These are phyloP conservation scores for Pythium brachiatum DNA, from an alignment of 352 stramenopile genomes.

Conservation along the genomic window DNA sequence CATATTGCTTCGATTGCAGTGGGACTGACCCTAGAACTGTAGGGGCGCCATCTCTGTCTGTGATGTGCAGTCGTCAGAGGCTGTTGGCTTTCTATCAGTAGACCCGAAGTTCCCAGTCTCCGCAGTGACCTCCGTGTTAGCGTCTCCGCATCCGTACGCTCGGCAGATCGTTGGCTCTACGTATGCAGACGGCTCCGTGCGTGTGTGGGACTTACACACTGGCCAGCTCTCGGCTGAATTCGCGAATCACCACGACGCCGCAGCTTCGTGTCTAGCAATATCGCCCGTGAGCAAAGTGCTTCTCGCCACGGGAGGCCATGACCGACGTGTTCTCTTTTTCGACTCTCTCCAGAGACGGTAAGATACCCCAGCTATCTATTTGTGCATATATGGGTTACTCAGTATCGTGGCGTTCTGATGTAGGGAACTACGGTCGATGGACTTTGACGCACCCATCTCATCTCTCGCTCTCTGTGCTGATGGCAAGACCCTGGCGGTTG, in stretches of 20 bases:
- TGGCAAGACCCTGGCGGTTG: conserved; percentile 61
- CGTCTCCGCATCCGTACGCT: conserved; percentile 61
- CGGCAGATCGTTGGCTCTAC: conserved; percentile 51
- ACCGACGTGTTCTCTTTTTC: conserved; percentile 73
- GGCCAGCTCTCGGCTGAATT: conserved; percentile 59
- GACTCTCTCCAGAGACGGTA: conserved; percentile 65
- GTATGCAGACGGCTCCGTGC: conserved; percentile 61
- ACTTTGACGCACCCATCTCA: conserved; percentile 57
- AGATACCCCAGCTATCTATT: too few species aligned
- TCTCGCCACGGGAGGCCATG: conserved; percentile 50
- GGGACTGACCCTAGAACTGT: neutral
- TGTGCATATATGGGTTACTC: too few species aligned
- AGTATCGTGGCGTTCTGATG: neutral
- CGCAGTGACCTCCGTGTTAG: conserved; percentile 49
- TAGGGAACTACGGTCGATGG: conserved; percentile 54
- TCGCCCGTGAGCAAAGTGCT: conserved; percentile 75
- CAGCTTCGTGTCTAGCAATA: conserved; percentile 51
- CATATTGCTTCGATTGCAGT: neutral
- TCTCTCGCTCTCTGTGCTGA: conserved; percentile 58
- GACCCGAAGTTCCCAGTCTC: conserved; percentile 47
- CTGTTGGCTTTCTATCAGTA: conserved; percentile 42
- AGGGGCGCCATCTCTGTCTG: conserved; percentile 66
- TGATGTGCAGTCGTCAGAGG: conserved; percentile 59
- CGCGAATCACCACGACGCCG: conserved; percentile 48
- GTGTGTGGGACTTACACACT: conserved; percentile 62